These are phyloP conservation scores for Phytophthora lateralis DNA, from an alignment of 352 stramenopile genomes.

Conservation along the genomic window DNA sequence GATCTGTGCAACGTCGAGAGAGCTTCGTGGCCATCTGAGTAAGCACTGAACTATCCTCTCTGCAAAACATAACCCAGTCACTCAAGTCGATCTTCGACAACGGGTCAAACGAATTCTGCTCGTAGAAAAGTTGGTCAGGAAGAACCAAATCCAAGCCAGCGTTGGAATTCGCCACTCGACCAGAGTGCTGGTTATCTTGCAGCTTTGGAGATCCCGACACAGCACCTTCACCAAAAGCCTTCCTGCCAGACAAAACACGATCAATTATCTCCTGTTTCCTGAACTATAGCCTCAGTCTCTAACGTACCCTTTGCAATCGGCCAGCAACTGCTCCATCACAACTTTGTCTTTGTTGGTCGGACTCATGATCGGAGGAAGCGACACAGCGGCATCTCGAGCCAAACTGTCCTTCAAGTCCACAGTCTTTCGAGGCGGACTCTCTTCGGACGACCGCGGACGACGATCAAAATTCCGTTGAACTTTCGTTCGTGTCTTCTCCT, in stretches of 20 bases:
- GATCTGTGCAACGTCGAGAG: constrained; percentile 44
- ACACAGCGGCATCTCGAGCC: constrained; percentile 8
- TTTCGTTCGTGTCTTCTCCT: constrained; percentile 9
- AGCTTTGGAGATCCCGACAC: neutral
- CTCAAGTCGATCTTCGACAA: constrained; percentile 50
- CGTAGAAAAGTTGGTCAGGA: constrained; percentile 61
- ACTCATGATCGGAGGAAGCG: constrained; percentile 45
- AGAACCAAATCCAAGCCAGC: constrained; percentile 13
- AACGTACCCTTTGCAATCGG: constrained; percentile 46
- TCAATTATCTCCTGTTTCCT: constrained; percentile 3
- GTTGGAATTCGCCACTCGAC: constrained; percentile 4
- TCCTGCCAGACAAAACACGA: constrained; percentile 24
- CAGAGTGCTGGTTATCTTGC: constrained; percentile 51
- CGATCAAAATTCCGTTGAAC: constrained; percentile 4
- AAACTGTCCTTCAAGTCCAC: constrained; percentile 30
- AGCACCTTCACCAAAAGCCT: constrained; percentile 1
- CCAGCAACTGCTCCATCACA: constrained; percentile 49
- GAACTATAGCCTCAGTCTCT: neutral
- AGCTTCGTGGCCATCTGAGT: constrained; percentile 53
- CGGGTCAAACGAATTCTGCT: constrained; percentile 52
- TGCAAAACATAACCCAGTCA: constrained; percentile 56
- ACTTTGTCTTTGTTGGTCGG: constrained; percentile 39
- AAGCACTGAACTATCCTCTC: constrained; percentile 21
- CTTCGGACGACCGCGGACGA: constrained; percentile 30
- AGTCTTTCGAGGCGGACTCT: constrained; percentile 24